Base-by-base conservation (phyloP, 306 rosid species). In the Amphicarpaea edgeworthii region DNA sequence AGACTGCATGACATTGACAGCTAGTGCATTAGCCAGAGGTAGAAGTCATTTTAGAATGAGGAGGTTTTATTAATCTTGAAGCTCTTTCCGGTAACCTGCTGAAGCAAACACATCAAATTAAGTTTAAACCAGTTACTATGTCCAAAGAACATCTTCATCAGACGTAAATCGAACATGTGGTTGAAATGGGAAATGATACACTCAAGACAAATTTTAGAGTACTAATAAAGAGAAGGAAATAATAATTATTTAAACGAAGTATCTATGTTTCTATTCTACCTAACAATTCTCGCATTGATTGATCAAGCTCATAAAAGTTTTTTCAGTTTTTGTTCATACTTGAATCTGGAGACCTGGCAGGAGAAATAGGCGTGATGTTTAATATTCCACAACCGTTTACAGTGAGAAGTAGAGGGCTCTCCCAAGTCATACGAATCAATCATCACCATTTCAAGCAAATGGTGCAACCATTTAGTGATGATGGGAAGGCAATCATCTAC, bases 371-470 rank as follows among this genome's bases (percentile, higher is more conserved):
- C 3, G 90, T 90, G 60, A 81, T 91, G 83, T 84, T 93, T 68
- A 91, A 93, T 79, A 78, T 77, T 74, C 96, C 96, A 50, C 98
- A 90, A 81, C 91, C 97, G 32, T 91, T 87, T 85, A 90, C 98
- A 7, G 89, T 91, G 84, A 88, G 97, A 85, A 87, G 93, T 43
- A 93, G 75, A 77, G 90, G 84, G 77, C 90, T 91, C 53, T 90
- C 94, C 61, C 93, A 87, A 86, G 91, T 91, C 77, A 79, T 91
- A 67, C 88, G 79, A 73, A 82, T 90, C 76, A 83, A 87, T 78
- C 97, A 94, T 73, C 84, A 79, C 26, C 86, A 85, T 79, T 94
- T 91, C 88, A 88, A 87, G 91, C 91, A 91, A 75, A 78, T 94
- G 80, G 69, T 88, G n/a, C 93, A 90, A 60, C 86, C 90, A 79